phyloP scores from a whole-genome alignment of 2,329 filamentous ascomycete species.

The Periconia digitata region DNA sequence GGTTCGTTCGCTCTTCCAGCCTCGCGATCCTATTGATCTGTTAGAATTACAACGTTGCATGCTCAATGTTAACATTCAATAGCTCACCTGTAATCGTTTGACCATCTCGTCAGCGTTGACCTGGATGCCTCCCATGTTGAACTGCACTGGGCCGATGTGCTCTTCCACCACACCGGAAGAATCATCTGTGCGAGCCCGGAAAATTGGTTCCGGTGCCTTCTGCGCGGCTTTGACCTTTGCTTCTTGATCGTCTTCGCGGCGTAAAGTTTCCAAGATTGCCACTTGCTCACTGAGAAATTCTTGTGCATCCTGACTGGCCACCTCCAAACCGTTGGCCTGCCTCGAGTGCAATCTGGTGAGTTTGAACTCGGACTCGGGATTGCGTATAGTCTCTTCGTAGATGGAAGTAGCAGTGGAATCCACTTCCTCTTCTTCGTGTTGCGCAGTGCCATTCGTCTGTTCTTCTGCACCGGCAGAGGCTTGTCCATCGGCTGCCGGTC shows the following conservation, averaged over 20 bases:
- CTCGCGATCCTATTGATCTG: slow-evolving; percentile 36
- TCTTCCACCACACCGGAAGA: slow-evolving; percentile 44
- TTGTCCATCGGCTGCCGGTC: slow-evolving; percentile 23
- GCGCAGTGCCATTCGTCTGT: slow-evolving; percentile 11
- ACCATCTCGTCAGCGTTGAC: slow-evolving; percentile 94
- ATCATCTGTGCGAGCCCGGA: slow-evolving; percentile 27
- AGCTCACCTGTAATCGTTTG: slow-evolving; percentile 75
- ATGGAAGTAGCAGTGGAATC: slow-evolving; percentile 65
- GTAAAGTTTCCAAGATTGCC: slow-evolving; percentile 69
- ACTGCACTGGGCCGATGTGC: slow-evolving; percentile 91
- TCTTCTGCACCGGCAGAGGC: slow-evolving; percentile 15
- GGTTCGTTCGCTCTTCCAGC: slow-evolving; percentile 33
- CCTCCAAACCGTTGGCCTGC: slow-evolving; percentile 55
- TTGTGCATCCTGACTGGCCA: slow-evolving; percentile 74
- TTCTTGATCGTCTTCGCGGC: slow-evolving; percentile 60
- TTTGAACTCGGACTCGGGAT: slow-evolving; percentile 62
- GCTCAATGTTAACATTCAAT: neutral
- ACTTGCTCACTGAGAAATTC: slow-evolving; percentile 75
- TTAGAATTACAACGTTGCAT: slow-evolving; percentile 16
- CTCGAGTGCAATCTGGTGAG: slow-evolving; percentile 46
- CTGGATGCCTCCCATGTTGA: slow-evolving; percentile 97
- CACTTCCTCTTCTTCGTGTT: slow-evolving; percentile 23
- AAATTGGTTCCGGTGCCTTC: slow-evolving; percentile 36
- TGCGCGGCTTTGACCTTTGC: slow-evolving; percentile 45
- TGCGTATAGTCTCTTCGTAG: slow-evolving; percentile 78